A percentile compares a stretch with the other conserved stretches of the same genome.
These are phyloP conservation scores for Myriosclerotinia scirpicola DNA, from an alignment of 2,329 filamentous ascomycete species.

Conservation along the genomic window DNA sequence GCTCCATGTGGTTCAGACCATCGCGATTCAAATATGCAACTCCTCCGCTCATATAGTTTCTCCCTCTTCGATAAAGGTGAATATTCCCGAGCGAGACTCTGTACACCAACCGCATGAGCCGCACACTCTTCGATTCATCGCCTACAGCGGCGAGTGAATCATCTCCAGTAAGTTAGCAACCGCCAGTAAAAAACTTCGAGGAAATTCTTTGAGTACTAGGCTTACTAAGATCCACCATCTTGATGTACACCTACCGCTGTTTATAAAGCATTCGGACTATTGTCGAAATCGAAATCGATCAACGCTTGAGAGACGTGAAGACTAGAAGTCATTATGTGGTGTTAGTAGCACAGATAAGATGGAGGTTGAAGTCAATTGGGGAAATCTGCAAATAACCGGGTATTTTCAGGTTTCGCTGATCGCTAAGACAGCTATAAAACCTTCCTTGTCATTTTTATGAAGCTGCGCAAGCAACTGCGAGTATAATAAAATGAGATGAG, in stretches of 20 bases:
- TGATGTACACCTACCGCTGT: neutral
- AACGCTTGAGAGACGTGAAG: neutral
- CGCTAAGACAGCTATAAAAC: neutral
- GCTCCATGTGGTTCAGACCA: too few relatives aligned
- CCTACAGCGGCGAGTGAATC: neutral
- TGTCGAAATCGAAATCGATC: neutral
- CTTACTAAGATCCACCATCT: neutral
- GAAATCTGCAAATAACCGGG: neutral
- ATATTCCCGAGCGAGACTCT: neutral
- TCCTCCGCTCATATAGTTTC: neutral
- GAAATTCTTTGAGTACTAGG: neutral
- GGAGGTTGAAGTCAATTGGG: neutral
- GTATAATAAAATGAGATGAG: neutral
- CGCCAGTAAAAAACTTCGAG: neutral
- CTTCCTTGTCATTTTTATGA: neutral
- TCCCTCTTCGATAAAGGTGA: neutral
- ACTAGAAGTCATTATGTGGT: neutral
- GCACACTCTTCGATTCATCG: neutral
- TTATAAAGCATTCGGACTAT: neutral
- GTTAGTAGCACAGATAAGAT: neutral
- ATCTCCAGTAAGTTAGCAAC: neutral
- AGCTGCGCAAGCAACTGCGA: neutral
- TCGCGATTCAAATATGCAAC: too few relatives aligned
- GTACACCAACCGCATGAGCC: neutral
- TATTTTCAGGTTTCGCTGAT: neutral